Conservation (phyloP, 2,329 filamentous ascomycete genomes). For the Neurospora sp. region DNA sequence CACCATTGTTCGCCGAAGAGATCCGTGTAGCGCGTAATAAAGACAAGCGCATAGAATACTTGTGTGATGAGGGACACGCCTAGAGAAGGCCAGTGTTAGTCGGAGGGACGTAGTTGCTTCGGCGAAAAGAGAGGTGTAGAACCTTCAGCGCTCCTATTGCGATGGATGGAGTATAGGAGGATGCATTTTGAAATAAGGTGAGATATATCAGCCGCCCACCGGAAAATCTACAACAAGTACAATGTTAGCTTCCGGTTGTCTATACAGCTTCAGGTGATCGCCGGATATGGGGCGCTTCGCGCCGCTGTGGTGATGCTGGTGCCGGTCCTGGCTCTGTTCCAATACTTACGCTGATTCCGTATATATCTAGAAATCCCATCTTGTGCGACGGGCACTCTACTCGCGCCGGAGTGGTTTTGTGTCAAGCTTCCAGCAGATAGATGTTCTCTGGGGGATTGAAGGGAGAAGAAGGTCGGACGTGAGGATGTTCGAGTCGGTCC, state of each 20-base stretch:
- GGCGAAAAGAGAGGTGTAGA: background rate
- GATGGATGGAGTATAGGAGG: constrained; percentile 82
- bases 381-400: background rate
- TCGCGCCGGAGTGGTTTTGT: background rate
- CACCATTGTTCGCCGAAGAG: constrained; percentile 49
- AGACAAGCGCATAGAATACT: constrained; percentile 76
- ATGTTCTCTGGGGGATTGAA: background rate
- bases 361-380: background rate
- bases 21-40: constrained; percentile 79
- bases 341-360: background rate
- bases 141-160: constrained; percentile 80
- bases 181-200: constrained; percentile 84
- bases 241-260: background rate
- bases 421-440: background rate
- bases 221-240: constrained; percentile 50
- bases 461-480: background rate
- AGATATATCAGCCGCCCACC: constrained; percentile 72
- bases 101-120: constrained; percentile 5
- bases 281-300: background rate
- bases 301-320: background rate
- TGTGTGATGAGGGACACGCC: constrained; percentile 89
- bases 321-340: background rate
- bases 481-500: background rate
- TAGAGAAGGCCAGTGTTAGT: constrained; percentile 23
- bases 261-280: constrained; percentile 16